Evolutionary conservation across 768 basidiomycete genomes (phyloP), one percentile per base, ranked within the genome.

Genomic region (Tricholoma terreum): DNA sequence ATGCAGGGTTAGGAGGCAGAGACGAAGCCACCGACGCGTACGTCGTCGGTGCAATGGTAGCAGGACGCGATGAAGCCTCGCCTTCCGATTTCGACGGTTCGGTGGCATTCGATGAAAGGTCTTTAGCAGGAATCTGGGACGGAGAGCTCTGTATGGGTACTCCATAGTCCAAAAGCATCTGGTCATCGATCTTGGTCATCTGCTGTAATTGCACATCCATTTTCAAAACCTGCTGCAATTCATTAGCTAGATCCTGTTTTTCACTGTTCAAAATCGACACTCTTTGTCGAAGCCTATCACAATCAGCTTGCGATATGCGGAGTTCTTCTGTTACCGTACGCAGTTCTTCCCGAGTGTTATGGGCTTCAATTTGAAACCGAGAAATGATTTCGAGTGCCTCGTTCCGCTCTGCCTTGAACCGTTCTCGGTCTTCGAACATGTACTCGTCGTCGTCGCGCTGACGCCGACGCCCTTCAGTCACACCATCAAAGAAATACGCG

Each of bases 371-470:
- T 54, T 65, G 69, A 55, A 65, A 68, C 21, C 42, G 52, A 34
- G 62, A 12, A 31, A 65, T 65, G 38, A 69, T 69, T 6, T 75
- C 73, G 58, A 69, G 67, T 6, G 71, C 67, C 35, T 73, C 73
- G 51, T 69, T 71, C 54, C 73, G 70, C 67, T 77, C 74, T 49
- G 64, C 57, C 45, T 68, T 72, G 55, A 65, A 68, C 38, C 61
- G 69, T 50, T 78, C 77, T 10, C 63, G 42, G 14, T 67, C 67
- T 51, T 76, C 71, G 31, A 69, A 60, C 10, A 72, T 66, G 30
- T 69, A 70, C 34, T 71, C 66, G 36, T 75, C 71, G 43, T 77
- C 74, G 48, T 70, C 69, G 57, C 73, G 73, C 45, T 78, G 76
- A 42, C 71, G 75, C 19, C 76, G 73, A 7, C 71, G 61, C 52